Percentiles rank a stretch among this genome's conserved stretches.
These are phyloP conservation scores for Talaromyces sp. DNA, from an alignment of 2,329 filamentous ascomycete genomes.

Conservation along the genomic window DNA sequence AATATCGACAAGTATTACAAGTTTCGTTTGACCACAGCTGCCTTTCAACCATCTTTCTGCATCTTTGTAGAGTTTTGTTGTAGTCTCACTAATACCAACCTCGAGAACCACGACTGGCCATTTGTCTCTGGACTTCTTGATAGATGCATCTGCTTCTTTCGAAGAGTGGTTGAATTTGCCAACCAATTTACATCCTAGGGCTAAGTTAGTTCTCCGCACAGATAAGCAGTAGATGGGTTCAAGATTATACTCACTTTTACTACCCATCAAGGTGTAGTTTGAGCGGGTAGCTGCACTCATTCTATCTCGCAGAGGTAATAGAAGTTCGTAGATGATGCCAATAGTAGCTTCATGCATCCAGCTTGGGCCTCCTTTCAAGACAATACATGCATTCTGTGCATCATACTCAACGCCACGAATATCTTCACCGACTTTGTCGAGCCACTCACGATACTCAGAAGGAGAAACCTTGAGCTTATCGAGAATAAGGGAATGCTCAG, in stretches of 20 bases:
- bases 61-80: neutral
- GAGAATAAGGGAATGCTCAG: conserved; percentile 10
- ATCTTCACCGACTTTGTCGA: neutral
- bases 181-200: neutral
- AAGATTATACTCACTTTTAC: neutral
- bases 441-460: neutral
- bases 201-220: neutral
- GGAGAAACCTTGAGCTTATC: neutral
- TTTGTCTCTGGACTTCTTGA: neutral
- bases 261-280: neutral
- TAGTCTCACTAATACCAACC: neutral
- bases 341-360: neutral
- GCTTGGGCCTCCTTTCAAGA: neutral
- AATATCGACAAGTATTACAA: neutral
- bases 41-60: neutral
- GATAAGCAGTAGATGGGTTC: conserved; percentile 17
- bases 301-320: neutral
- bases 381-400: neutral
- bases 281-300: neutral
- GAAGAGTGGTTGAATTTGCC: neutral
- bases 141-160: conserved; percentile 7
- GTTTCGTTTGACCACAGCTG: conserved; percentile 17
- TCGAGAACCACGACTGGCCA: conserved; percentile 8
- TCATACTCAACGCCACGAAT: neutral
- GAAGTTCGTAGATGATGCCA: neutral